These are phyloP conservation scores for Beta macrorhiza DNA, from an alignment of 179 eudicot species.

Conservation along the genomic window DNA sequence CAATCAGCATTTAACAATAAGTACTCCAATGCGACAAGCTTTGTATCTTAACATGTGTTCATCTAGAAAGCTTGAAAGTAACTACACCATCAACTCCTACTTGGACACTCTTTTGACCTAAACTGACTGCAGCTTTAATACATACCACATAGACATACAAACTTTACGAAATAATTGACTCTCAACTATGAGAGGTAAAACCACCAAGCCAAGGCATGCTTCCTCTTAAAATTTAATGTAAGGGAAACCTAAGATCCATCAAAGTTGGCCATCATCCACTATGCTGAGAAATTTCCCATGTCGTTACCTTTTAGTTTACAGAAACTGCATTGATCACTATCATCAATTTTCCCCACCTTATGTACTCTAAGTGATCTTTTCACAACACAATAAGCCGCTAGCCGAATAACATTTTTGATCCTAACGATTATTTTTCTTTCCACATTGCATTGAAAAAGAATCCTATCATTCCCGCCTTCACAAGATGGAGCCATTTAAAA, in stretches of 20 bases:
- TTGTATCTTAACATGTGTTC: not conserved
- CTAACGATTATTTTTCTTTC: not conserved
- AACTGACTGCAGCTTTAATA: not conserved
- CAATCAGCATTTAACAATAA: not conserved
- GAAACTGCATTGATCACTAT: not conserved
- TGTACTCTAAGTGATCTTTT: no score
- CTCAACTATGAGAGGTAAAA: no score
- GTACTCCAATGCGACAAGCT: not conserved
- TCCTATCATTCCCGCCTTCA: not conserved
- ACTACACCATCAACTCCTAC: not conserved
- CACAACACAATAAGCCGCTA: no score
- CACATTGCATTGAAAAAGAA: not conserved
- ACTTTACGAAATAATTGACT: not conserved
- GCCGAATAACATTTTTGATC: not conserved
- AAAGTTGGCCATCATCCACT: not conserved
- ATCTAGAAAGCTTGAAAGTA: not conserved
- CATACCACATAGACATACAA: not conserved
- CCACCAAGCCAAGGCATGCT: not conserved
- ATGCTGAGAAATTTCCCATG: no score
- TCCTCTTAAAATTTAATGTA: not conserved
- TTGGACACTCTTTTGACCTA: not conserved
- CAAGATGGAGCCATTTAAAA: not conserved
- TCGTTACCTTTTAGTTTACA: not conserved
- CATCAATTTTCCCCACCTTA: not conserved
- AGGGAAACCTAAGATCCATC: not conserved